These are phyloP conservation scores for Coemansia sp. DNA, from an alignment of 192 early-diverging fungal genomes.

Conservation along the genomic window DNA sequence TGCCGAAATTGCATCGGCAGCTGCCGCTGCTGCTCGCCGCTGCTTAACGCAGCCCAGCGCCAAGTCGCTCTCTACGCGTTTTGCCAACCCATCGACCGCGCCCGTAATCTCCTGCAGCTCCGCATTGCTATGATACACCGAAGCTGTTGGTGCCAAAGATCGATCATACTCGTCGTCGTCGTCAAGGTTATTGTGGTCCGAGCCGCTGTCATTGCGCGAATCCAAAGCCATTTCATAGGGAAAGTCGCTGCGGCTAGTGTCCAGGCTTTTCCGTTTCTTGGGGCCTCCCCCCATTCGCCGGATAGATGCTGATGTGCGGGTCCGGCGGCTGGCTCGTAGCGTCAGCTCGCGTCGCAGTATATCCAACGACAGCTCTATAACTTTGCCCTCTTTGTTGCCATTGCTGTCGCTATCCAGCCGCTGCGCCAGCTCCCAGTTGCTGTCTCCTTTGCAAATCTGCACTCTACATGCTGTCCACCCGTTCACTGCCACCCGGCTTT, in stretches of 20 bases:
- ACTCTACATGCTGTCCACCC: conserved; percentile 67
- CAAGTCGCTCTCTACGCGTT: conserved; percentile 34
- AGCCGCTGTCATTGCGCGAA: conserved; percentile 7
- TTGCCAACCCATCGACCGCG: conserved; percentile 37
- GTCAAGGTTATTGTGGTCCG: not conserved
- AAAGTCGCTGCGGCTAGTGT: not conserved
- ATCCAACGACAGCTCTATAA: conserved; percentile 32
- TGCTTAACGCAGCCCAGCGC: conserved; percentile 41
- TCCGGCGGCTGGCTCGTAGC: conserved; percentile 9
- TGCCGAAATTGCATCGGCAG: conserved; percentile 27
- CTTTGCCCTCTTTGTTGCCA: not conserved
- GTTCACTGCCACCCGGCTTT: conserved; percentile 60
- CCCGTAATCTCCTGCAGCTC: conserved; percentile 20
- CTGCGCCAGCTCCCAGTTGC: conserved; percentile 18
- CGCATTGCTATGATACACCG: not conserved
- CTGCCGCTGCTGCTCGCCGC: conserved; percentile 31
- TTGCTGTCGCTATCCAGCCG: conserved; percentile 12
- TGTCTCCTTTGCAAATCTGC: conserved; percentile 14
- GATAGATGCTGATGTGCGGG: not conserved
- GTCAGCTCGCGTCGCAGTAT: conserved; percentile 31
- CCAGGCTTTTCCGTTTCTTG: conserved; percentile 1
- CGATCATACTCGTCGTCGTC: conserved; percentile 7
- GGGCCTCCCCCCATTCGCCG: not conserved
- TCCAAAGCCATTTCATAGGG: not conserved
- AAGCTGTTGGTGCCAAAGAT: not conserved